A percentile compares a stretch with the other conserved stretches of the same genome.
phyloP scores from a whole-genome alignment of 495 filamentous ascomycete species.

The Beverwykella pulmonaria region DNA sequence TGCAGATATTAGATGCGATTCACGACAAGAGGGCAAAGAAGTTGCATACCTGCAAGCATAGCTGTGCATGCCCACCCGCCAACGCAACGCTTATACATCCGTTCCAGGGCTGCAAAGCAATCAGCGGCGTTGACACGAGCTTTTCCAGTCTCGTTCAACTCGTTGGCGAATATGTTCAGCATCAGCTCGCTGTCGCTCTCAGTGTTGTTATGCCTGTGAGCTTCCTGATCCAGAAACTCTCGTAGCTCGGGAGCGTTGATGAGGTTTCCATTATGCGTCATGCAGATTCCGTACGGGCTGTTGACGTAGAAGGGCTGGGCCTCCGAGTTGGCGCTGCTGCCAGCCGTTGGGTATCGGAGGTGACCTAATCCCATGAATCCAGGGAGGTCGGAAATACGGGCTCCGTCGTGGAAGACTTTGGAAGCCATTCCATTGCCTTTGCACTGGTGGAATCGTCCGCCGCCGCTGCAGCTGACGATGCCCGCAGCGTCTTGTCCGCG shows the following conservation, averaged over 20 bases:
- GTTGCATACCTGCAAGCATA: constrained; percentile 77
- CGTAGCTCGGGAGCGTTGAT: constrained; percentile 87
- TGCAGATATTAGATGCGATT: constrained; percentile 40
- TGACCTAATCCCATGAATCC: constrained; percentile 91
- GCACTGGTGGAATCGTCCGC: constrained; percentile 83
- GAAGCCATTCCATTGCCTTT: constrained; percentile 93
- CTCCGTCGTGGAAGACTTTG: constrained; percentile 81
- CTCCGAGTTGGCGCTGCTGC: constrained; percentile 78
- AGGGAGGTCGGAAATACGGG: constrained; percentile 74
- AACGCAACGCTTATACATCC: constrained; percentile 76
- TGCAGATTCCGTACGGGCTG: constrained; percentile 76
- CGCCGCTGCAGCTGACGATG: constrained; percentile 74
- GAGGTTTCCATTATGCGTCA: constrained; percentile 85
- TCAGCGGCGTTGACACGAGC: constrained; percentile 91
- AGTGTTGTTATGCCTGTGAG: constrained; percentile 94
- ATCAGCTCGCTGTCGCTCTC: constrained; percentile 94
- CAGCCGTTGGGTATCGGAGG: constrained; percentile 88
- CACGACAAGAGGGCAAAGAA: background rate
- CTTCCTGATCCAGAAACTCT: constrained; percentile 79
- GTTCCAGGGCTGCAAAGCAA: constrained; percentile 73
- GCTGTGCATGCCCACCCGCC: constrained; percentile 88
- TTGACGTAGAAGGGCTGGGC: constrained; percentile 94
- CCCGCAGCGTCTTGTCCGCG: constrained; percentile 92
- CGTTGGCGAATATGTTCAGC: constrained; percentile 93
- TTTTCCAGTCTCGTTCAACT: constrained; percentile 93